These are phyloP conservation scores for Tolypocladium album DNA, from an alignment of 2,329 filamentous ascomycete species.

Conservation along the genomic window DNA sequence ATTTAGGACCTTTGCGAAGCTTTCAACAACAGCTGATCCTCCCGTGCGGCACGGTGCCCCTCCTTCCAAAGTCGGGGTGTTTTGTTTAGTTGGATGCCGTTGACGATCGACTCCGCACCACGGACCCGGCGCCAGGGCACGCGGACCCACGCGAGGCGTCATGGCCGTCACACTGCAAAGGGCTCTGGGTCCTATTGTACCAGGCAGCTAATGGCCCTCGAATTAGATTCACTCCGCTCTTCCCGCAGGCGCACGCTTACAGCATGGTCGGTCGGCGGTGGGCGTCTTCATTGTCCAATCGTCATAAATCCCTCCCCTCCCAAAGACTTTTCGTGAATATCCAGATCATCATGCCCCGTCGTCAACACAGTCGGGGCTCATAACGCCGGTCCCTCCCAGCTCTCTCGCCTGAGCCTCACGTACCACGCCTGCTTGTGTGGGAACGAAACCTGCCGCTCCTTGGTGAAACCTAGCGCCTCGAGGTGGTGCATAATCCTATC, in stretches of 20 bases:
- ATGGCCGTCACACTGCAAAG: background rate
- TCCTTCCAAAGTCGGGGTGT: too few species aligned
- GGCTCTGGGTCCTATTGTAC: background rate
- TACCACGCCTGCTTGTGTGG: constrained; percentile 89
- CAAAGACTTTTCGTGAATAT: background rate
- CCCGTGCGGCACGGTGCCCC: too few species aligned
- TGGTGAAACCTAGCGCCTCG: constrained; percentile 66
- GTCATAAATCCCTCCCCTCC: background rate
- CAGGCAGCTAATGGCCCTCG: background rate
- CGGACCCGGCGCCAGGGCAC: too few species aligned
- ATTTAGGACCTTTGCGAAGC: too few species aligned
- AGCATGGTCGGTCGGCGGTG: background rate
- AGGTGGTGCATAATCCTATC: constrained; percentile 43
- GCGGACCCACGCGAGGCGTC: too few species aligned
- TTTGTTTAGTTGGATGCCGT: too few species aligned
- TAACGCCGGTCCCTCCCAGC: constrained; percentile 61
- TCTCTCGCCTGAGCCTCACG: constrained; percentile 68
- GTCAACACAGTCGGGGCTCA: constrained; percentile 14
- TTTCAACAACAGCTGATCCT: too few species aligned
- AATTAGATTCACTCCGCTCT: background rate
- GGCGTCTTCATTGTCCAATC: background rate
- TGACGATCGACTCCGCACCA: too few species aligned
- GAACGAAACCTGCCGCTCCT: constrained; percentile 76
- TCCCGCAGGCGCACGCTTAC: background rate
- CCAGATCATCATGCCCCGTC: background rate